These are phyloP conservation scores for Colletotrichum theobromicola DNA, from an alignment of 2,329 filamentous ascomycete species.

Conservation along the genomic window DNA sequence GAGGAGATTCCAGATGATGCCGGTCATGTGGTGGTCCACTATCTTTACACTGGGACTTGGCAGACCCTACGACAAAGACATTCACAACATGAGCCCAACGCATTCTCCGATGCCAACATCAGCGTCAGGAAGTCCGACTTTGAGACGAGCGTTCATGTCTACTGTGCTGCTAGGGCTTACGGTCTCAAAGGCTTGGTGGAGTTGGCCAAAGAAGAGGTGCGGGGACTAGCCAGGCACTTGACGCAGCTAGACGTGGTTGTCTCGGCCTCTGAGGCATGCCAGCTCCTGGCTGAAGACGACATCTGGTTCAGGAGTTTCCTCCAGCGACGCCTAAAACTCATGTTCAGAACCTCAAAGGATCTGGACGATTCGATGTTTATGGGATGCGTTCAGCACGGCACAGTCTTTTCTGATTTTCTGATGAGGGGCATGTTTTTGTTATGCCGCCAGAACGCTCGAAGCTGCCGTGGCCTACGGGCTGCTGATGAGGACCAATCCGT, in stretches of 20 bases:
- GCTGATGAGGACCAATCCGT: not conserved
- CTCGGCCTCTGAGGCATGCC: not conserved
- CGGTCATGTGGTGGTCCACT: conserved; percentile 11
- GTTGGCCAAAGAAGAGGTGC: not conserved
- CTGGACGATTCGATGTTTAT: not conserved
- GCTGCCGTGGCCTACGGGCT: fast-evolving
- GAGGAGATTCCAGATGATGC: not conserved
- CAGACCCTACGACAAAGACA: not conserved
- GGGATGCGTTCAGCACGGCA: not conserved
- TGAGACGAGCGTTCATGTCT: not conserved
- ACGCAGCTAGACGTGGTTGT: not conserved
- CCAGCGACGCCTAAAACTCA: not conserved
- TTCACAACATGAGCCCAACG: not conserved
- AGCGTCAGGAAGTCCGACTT: not conserved
- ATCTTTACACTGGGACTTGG: conserved; percentile 1
- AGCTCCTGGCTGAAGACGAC: not conserved
- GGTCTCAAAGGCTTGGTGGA: not conserved
- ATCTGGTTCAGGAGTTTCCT: not conserved
- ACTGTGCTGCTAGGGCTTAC: not conserved
- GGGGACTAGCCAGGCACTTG: not conserved
- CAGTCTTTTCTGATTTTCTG: not conserved
- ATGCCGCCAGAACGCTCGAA: not conserved
- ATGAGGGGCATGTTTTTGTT: not conserved
- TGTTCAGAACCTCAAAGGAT: not conserved
- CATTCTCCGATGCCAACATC: not conserved